Conservation (phyloP, 495 filamentous ascomycete genomes). For the Articulospora tetracladia region DNA sequence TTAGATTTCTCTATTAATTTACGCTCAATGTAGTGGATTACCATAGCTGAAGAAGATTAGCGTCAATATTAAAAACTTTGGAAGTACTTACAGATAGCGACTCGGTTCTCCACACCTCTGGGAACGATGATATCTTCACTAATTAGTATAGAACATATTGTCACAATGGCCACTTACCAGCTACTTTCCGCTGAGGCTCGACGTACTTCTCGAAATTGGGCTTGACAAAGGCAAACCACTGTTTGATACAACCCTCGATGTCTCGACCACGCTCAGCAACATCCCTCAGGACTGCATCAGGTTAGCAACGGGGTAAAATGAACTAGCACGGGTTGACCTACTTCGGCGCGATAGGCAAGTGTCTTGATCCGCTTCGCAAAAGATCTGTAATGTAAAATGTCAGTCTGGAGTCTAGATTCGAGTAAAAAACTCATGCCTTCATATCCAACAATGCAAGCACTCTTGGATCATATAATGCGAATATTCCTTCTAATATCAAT, state of each 20-base stretch:
- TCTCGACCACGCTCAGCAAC: slow-evolving; percentile 80
- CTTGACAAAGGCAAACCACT: slow-evolving; percentile 96
- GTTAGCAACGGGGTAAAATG: not conserved
- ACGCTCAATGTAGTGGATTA: slow-evolving; percentile 81
- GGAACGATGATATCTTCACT: slow-evolving; percentile 85
- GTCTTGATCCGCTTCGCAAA: slow-evolving; percentile 93
- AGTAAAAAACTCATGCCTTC: slow-evolving; percentile 51
- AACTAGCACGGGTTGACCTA: slow-evolving; percentile 44
- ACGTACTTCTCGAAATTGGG: slow-evolving; percentile 90
- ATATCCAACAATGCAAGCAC: slow-evolving; percentile 87
- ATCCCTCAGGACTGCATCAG: slow-evolving; percentile 74
- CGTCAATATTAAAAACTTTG: not conserved
- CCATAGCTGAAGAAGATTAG: slow-evolving; percentile 59
- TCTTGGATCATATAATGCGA: slow-evolving; percentile 85
- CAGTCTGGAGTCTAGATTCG: slow-evolving; percentile 6
- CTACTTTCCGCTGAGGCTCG: slow-evolving; percentile 80
- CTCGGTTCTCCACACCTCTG: slow-evolving; percentile 86
- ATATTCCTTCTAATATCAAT: slow-evolving; percentile 91
- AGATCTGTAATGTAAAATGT: slow-evolving; percentile 58
- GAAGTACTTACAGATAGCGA: slow-evolving; percentile 70
- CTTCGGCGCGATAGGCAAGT: slow-evolving; percentile 88
- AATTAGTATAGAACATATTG: slow-evolving; percentile 5
- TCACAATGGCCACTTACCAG: slow-evolving; percentile 39
- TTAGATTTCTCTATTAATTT: slow-evolving; percentile 82
- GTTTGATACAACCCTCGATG: slow-evolving; percentile 93